These are phyloP conservation scores for Lavandula angustifolia DNA, from an alignment of 257 asterid species.

Conservation along the genomic window DNA sequence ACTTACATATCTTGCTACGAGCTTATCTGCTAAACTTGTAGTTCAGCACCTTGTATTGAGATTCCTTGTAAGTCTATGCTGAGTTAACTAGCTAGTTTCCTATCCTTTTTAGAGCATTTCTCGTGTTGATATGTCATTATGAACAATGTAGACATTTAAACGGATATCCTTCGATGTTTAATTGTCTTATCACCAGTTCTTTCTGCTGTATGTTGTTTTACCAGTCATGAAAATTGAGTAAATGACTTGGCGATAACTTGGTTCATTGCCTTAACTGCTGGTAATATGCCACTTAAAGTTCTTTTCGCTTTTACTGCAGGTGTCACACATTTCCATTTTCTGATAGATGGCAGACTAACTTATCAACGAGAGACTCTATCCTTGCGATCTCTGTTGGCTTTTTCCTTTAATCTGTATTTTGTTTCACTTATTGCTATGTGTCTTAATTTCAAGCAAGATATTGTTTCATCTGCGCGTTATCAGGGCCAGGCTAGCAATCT, in stretches of 20 bases:
- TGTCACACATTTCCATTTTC: conserved; percentile 9
- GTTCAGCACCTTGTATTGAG: neutral
- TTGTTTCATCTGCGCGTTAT: conserved; percentile 8
- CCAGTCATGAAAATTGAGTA: neutral
- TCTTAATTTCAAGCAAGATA: neutral
- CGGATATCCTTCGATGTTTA: neutral
- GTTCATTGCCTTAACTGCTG: neutral
- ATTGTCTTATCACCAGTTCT: neutral
- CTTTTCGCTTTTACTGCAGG: conserved; percentile 3
- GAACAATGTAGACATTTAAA: neutral
- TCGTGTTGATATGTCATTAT: conserved; percentile 6
- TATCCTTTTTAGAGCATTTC: conserved; percentile 3
- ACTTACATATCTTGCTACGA: neutral
- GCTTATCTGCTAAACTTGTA: neutral
- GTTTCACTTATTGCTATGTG: neutral
- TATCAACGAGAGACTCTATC: conserved; percentile 23
- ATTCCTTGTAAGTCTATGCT: conserved; percentile 8
- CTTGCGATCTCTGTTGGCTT: neutral
- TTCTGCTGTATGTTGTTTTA: neutral
- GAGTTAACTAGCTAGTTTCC: conserved; percentile 1
- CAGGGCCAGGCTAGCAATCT: conserved; percentile 1
- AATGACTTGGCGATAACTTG: neutral
- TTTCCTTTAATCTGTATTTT: neutral
- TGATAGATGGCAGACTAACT: conserved; percentile 32
- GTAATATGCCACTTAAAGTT: neutral